phyloP scores from a whole-genome alignment of 352 stramenopile genomes.

The Phytopythium vexans region DNA sequence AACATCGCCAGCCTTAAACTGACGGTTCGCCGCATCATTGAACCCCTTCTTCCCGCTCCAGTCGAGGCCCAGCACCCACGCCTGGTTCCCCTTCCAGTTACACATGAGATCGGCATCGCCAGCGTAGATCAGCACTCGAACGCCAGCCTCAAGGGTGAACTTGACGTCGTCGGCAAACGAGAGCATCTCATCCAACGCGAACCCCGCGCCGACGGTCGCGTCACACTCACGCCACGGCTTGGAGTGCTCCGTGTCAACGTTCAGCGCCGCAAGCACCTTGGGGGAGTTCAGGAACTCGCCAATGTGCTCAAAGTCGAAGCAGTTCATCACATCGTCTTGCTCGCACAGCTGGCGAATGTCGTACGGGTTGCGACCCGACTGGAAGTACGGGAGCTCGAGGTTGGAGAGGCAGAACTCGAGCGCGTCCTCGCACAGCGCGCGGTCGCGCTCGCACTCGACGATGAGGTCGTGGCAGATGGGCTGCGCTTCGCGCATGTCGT shows the following conservation, averaged over 20 bases:
- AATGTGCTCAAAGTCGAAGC: conserved; percentile 69
- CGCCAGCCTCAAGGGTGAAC: conserved; percentile 69
- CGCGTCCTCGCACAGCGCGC: conserved; percentile 34
- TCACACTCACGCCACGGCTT: conserved; percentile 92
- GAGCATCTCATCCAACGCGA: conserved; percentile 93
- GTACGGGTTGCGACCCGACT: conserved; percentile 62
- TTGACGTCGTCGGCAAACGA: conserved; percentile 88
- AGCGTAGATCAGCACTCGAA: conserved; percentile 93
- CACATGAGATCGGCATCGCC: conserved; percentile 97
- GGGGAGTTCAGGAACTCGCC: conserved; percentile 69
- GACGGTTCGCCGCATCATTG: conserved; percentile 40
- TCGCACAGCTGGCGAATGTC: conserved; percentile 63
- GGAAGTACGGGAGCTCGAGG: conserved; percentile 46
- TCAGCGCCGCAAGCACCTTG: conserved; percentile 24
- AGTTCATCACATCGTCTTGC: conserved; percentile 53
- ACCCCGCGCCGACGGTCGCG: conserved; percentile 88
- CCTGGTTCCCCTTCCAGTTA: conserved; percentile 96
- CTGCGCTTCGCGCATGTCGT: conserved; percentile 49
- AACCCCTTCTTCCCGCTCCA: conserved; percentile 91
- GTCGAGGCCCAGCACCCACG: conserved; percentile 91
- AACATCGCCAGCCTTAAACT: conserved; percentile 20
- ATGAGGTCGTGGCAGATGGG: conserved; percentile 58
- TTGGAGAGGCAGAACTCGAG: conserved; percentile 55
- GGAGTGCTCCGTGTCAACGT: conserved; percentile 40
- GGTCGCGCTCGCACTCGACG: conserved; percentile 44